phyloP scores from a whole-genome alignment of 495 filamentous ascomycete species.

The Lophium mytilinum region DNA sequence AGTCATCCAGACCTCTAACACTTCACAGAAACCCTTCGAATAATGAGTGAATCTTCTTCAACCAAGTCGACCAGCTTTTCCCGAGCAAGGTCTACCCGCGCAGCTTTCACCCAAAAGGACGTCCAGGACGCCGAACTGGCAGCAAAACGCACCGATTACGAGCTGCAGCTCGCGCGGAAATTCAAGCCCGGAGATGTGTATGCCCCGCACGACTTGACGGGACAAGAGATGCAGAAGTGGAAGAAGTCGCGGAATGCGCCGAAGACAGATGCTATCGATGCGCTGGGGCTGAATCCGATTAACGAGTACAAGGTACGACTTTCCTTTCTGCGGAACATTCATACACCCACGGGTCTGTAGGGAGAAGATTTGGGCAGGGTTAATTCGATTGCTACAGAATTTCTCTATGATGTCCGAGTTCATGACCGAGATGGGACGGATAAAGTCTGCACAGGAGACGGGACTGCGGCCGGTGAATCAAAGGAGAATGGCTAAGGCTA shows the following conservation, averaged over 20 bases:
- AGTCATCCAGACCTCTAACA: too few species aligned
- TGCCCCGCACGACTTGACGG: slow-evolving; percentile 76
- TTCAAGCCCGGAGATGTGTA: slow-evolving; percentile 78
- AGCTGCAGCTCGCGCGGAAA: slow-evolving; percentile 34
- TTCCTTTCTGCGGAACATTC: not conserved
- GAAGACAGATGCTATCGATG: slow-evolving; percentile 64
- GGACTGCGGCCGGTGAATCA: slow-evolving; percentile 86
- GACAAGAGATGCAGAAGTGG: slow-evolving; percentile 53
- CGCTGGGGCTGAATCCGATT: slow-evolving; percentile 70
- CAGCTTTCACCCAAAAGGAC: not conserved
- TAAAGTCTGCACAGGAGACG: slow-evolving; percentile 63
- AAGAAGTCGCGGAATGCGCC: slow-evolving; percentile 53
- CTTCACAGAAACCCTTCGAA: too few species aligned
- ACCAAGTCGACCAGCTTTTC: too few species aligned
- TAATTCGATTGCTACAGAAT: slow-evolving; percentile 52
- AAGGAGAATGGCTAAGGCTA: slow-evolving; percentile 82
- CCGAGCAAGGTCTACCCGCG: too few species aligned
- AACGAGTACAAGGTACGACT: slow-evolving; percentile 71
- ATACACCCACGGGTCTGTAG: not conserved
- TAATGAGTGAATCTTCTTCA: too few species aligned
- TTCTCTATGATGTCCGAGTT: slow-evolving; percentile 88
- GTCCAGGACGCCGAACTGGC: not conserved
- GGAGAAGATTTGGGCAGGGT: not conserved
- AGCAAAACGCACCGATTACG: not conserved
- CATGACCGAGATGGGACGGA: slow-evolving; percentile 74